These are phyloP conservation scores for Ulvella scutata DNA, from an alignment of 139 green algal genomes.

Conservation along the genomic window DNA sequence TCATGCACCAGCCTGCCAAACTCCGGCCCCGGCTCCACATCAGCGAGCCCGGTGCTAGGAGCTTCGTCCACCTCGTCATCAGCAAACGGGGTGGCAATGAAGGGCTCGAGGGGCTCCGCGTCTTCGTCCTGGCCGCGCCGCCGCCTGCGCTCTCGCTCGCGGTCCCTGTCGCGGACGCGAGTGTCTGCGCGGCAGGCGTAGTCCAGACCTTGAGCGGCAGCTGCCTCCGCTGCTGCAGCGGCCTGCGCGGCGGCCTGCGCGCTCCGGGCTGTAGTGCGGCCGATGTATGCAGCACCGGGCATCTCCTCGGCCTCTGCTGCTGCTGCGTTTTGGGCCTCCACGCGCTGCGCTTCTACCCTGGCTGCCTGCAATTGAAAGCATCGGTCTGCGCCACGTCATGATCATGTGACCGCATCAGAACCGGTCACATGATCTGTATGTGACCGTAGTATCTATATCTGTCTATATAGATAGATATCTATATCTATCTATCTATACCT, in stretches of 20 bases:
- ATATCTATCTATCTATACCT: too few relatives aligned
- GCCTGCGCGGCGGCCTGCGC: background rate
- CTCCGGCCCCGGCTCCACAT: background rate
- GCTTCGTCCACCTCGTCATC: background rate
- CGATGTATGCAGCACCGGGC: background rate
- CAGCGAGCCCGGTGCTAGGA: background rate
- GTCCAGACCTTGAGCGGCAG: background rate
- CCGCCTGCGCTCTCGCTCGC: background rate
- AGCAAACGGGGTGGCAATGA: background rate
- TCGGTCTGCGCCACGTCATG: too few relatives aligned
- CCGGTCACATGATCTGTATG: too few relatives aligned
- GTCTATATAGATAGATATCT: too few relatives aligned
- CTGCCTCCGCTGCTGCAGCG: background rate
- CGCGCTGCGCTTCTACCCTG: background rate
- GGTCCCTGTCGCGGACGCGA: background rate
- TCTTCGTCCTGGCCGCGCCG: background rate
- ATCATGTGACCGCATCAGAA: too few relatives aligned
- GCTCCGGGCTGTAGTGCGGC: background rate
- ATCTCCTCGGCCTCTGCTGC: background rate
- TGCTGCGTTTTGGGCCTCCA: background rate
- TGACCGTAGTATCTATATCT: too few relatives aligned
- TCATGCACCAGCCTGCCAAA: background rate
- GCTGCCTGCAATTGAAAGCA: background rate
- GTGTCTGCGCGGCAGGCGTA: background rate
- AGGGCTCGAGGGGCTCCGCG: background rate